Base-by-base conservation (phyloP, 2,329 filamentous ascomycete genomes). In the Talaromyces sp. region DNA sequence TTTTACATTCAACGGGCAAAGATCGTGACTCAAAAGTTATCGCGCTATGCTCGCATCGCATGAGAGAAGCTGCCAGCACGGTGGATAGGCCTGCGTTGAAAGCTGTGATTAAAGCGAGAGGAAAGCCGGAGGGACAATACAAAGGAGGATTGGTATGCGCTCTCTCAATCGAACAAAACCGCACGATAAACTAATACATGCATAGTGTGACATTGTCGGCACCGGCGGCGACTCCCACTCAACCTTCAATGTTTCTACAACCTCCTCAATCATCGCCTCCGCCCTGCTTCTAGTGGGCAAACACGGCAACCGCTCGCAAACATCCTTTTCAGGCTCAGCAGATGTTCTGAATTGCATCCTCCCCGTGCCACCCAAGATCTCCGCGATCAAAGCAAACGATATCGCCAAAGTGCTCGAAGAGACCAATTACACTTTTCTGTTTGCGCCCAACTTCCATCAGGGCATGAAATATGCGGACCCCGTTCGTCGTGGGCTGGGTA, bases 201-300 rank as follows among this genome's bases (percentile, higher is more conserved):
- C 56, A 19, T 68, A 88, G 85, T 89, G 93, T 76, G 95, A 99
- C 78, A 98, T 99, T 76, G 95, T 99, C 66, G 95, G 95, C 70
- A 99, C 95, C 8, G 95, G 95, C 70, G 95, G 95, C 74, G 95
- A 99, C 81, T 90, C 90, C 22, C 93, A 98, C 84, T 92, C 96
- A 78, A 99, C 95, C 39, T 99, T 97, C 87, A 99, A 99, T 78
- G 94, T 99, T 76, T 95, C 90, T 71, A 99, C 95, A 4, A 97
- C 95, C 7, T 88, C 95, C 2, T 97, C 93, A 19, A 97, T 99
- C 74, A 83, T 99, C 58, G 92, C 92, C 56, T 96, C 93, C 6
- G 88, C 93, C 4, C 83, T 96, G 33, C 86, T 99, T 41, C 85
- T 96, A 72, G 85, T 97, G 65, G 92, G 91, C 69, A 99, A 99